A percentile compares a stretch with the other conserved stretches of the same genome.
phyloP scores from a whole-genome alignment of 768 basidiomycete species.

The Boletales sp. region DNA sequence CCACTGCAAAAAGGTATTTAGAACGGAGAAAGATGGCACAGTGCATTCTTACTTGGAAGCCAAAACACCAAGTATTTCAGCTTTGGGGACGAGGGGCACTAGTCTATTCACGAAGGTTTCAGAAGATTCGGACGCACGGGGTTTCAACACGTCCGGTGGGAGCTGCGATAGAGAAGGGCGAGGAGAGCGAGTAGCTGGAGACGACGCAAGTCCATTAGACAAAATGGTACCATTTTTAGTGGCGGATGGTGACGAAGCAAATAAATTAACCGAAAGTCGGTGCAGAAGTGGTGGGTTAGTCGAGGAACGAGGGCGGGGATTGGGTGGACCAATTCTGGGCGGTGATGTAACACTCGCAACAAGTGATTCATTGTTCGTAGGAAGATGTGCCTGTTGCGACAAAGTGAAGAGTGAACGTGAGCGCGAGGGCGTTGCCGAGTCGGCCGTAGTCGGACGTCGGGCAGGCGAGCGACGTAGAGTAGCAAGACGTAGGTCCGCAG shows the following conservation, averaged over 20 bases:
- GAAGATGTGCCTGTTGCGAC: slow-evolving; percentile 17
- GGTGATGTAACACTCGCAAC: slow-evolving; percentile 4
- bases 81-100: slow-evolving; percentile 59
- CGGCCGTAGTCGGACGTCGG: slow-evolving; percentile 43
- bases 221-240: slow-evolving; percentile 11
- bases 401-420: slow-evolving; percentile 28
- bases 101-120: slow-evolving; percentile 68
- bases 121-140: slow-evolving; percentile 62
- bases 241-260: slow-evolving; percentile 41
- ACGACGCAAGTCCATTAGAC: slow-evolving; percentile 11
- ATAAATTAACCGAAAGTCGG: slow-evolving; percentile 65
- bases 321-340: slow-evolving; percentile 29
- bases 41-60: slow-evolving; percentile 66
- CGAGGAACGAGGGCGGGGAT: slow-evolving; percentile 43
- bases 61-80: slow-evolving; percentile 75
- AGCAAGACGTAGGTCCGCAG: slow-evolving; percentile 13
- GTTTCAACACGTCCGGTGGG: slow-evolving; percentile 46
- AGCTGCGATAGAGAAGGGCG: slow-evolving; percentile 43
- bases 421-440: slow-evolving; percentile 32
- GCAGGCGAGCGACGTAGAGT: slow-evolving; percentile 13
- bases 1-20: slow-evolving; percentile 42
- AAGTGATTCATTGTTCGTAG: slow-evolving; percentile 5
- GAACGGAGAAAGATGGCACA: slow-evolving; percentile 2
- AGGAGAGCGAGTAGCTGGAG: slow-evolving; percentile 38
- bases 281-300: slow-evolving; percentile 71